Base-by-base conservation (phyloP, 805 yeast genomes). In the Sungouiozyma intestinalis region DNA sequence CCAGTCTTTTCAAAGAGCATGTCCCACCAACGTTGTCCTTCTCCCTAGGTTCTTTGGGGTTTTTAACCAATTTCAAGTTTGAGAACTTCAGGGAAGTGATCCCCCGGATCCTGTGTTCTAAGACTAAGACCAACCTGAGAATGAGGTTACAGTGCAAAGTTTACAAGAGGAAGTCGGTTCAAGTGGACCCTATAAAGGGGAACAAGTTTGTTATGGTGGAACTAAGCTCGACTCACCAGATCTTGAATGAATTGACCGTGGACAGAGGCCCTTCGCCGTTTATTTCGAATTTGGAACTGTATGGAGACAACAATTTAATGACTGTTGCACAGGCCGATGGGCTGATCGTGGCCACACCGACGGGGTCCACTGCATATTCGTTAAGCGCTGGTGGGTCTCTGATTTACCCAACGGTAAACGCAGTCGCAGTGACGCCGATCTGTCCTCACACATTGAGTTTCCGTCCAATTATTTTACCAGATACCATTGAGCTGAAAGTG, bases 271-370 rank as follows among this genome's bases (percentile, higher is more conserved):
- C 96, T 3, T 81, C 88, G 27, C 95, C 97, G 0, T 87, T 79
- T 66, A 85, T 88, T 7, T 83, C 96, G 0, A 83, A 81, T 74
- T 69, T 90, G 44, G 97, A 90, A 56, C 64, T 90, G 19, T 88
- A 83, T 53, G 95, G 96, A 3, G 92, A 90, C 60, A 86, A 83
- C 19, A 77, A 85, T 9, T 66, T 87, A 27, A 67, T 88, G 43
- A 88, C 97, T 0, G 81, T 85, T 18, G 92, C 94, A 1, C 95
- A 86, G 60, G 96, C 96, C 1, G 97, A 88, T 63, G 97, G 97
- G 0, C 66, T 88, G 15, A 88, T 90, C 43, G 72, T 88, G 29
- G 94, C 95, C 1, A 87, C 97, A 0, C 97, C 97, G 3, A 87
- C 97, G 0, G 97, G 97, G 0, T 86, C 96, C 2, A 90, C 97